Base-by-base conservation (phyloP, 2,329 filamentous ascomycete genomes). In the Lachnellula cervina region DNA sequence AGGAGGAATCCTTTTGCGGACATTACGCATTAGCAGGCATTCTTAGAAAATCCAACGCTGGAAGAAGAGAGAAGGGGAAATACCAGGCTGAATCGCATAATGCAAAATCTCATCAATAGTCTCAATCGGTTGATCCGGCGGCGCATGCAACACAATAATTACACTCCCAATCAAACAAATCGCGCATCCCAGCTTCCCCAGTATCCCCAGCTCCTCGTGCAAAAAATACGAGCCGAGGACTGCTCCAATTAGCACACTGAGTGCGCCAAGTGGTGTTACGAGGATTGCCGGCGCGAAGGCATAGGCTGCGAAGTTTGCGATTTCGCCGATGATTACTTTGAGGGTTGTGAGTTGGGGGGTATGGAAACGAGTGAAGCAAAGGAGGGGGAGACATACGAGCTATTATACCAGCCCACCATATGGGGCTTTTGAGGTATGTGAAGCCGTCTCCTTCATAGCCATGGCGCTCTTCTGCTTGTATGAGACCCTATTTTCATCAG, bases 241-340 rank as follows among this genome's bases (percentile, higher is more conserved):
- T 19, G 94, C 92, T 62, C 91, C 94, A 68, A 99, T 97, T 62
- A 99, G 78, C 56, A 99, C 95, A 69, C 90, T 94, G 60, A 99
- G 80, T 54, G 94, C 94, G 59, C 94, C 94, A 23, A 99, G 78
- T 25, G 94, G 94, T 5, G 94, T 99, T 42, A 99, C 94, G 52
- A 99, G 81, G 73, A 99, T 99, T n/a, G 94, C 95, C 42, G 94
- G 94, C 63, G 94, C 94, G 74, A 97, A 99, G 7, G 94, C 94
- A 71, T 99, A 99, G 59, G 94, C 94, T 50, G 92, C 92, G 71
- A 99, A 99, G 74, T 99, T 99, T 75, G 91, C 95, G 56, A 97
- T 78, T 75, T 99, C 94, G 69, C 94, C 94, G 45, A 95, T 75
- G 58, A 91, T 88, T 83, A 99, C 90, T 96, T 67, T 53, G 52